phyloP scores from a whole-genome alignment of 2,329 filamentous ascomycete genomes.

The Calonectria crousiana region DNA sequence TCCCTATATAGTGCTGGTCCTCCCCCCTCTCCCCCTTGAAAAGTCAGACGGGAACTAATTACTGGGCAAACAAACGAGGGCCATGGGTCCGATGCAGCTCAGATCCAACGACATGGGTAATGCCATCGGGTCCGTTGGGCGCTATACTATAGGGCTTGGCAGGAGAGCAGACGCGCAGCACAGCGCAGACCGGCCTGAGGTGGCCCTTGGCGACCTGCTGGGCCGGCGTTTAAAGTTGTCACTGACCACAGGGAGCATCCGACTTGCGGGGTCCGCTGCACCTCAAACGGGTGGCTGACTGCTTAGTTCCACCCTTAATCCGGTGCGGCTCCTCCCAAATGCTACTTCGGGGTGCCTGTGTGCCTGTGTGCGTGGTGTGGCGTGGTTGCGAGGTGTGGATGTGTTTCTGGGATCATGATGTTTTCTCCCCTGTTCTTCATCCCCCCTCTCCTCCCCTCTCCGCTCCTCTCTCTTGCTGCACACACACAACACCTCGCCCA shows the following conservation, averaged over 20 bases:
- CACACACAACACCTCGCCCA: not conserved
- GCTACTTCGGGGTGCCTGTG: not conserved
- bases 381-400: not conserved
- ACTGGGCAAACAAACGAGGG: not conserved
- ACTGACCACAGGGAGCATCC: slow-evolving; percentile 3
- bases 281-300: slow-evolving; percentile 25
- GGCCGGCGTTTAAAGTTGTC: slow-evolving; percentile 23
- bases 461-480: not conserved
- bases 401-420: not conserved
- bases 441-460: not conserved
- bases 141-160: slow-evolving; percentile 9
- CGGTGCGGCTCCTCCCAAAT: slow-evolving; percentile 8
- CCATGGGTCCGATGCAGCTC: slow-evolving; percentile 7
- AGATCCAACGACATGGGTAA: slow-evolving; percentile 13
- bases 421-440: not conserved
- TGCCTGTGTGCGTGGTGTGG: not conserved
- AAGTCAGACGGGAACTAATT: slow-evolving; percentile 1
- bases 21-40: slow-evolving; percentile 10
- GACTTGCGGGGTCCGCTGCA: slow-evolving; percentile 2
- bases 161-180: not conserved
- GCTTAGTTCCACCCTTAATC: slow-evolving; percentile 23
- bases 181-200: slow-evolving; percentile 5
- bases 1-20: slow-evolving; percentile 33
- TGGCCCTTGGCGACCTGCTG: not conserved
- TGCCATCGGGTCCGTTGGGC: not conserved